phyloP scores from a whole-genome alignment of 179 eudicot species.

The Vitellaria paradoxa region DNA sequence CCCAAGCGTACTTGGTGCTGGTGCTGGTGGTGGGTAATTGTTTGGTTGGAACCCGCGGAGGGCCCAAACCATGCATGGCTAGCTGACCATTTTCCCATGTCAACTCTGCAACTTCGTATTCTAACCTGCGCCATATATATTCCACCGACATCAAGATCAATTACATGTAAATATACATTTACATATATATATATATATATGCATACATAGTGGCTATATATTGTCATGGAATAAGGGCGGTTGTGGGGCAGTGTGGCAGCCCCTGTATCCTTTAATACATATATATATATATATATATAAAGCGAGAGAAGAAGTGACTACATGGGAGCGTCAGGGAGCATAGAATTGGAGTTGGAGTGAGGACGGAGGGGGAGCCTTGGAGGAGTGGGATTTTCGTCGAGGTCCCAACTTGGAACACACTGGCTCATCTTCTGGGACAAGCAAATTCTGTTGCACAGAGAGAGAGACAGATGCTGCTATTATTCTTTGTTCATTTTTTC shows the following conservation, averaged over 20 bases:
- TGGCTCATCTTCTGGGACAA: constrained; percentile 32
- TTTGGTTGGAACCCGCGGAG: constrained; percentile 45
- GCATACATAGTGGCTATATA: background rate
- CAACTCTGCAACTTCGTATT: constrained; percentile 75
- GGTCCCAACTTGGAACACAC: constrained; percentile 66
- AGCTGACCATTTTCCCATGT: constrained; percentile 89
- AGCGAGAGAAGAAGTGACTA: constrained; percentile 7
- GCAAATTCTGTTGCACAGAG: background rate
- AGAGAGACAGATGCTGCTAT: background rate
- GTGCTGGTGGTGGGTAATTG: constrained; percentile 16
- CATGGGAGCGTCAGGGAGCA: constrained; percentile 32
- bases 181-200: background rate
- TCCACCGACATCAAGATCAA: background rate
- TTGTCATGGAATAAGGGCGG: too few species aligned
- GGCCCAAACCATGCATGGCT: constrained; percentile 62
- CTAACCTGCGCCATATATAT: constrained; percentile 36
- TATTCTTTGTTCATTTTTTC: background rate
- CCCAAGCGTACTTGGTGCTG: constrained; percentile 30
- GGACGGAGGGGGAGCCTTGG: constrained; percentile 22
- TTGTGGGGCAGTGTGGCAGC: too few species aligned
- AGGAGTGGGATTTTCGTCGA: constrained; percentile 28
- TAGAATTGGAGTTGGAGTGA: constrained; percentile 31
- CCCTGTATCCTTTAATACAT: too few species aligned
- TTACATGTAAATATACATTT: background rate
- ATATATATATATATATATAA: background rate